Conservation (phyloP, 1,139 yeast species). For the Suhomyces anneliseae region DNA sequence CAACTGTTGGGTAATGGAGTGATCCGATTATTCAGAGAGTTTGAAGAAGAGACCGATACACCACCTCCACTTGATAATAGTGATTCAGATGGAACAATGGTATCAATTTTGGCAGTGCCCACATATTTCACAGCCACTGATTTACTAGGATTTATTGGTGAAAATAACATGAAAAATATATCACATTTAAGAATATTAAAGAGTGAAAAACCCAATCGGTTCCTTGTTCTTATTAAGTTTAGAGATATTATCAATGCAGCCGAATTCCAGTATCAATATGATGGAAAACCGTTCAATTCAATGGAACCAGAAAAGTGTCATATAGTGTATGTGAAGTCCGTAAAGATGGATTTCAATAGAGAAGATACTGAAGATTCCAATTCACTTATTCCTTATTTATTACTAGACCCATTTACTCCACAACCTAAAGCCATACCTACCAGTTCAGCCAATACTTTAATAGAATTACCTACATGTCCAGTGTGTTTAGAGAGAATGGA, state of each 20-base stretch:
- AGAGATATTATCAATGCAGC: conserved; percentile 55
- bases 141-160: conserved; percentile 75
- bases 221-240: conserved; percentile 77
- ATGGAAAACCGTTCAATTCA: conserved; percentile 77
- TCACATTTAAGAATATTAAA: conserved; percentile 74
- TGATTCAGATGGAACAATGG: conserved; percentile 54
- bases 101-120: conserved; percentile 83
- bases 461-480: conserved; percentile 89
- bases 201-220: conserved; percentile 67
- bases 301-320: conserved; percentile 91
- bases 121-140: conserved; percentile 87
- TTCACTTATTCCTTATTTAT: conserved; percentile 58
- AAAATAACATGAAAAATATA: conserved; percentile 52
- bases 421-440: conserved; percentile 9
- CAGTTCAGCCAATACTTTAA: conserved; percentile 19
- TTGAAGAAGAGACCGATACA: conserved; percentile 21
- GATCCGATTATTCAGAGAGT: conserved; percentile 63
- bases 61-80: conserved; percentile 6
- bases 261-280: conserved; percentile 61
- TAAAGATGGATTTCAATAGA: conserved; percentile 35
- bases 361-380: conserved; percentile 21
- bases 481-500: conserved; percentile 93
- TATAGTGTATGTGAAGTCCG: conserved; percentile 66
- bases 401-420: conserved; percentile 68
- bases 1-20: conserved; percentile 71